Evolutionary conservation across 106 monocot genomes (phyloP).

Genomic region (Ottelia alismoides): DNA sequence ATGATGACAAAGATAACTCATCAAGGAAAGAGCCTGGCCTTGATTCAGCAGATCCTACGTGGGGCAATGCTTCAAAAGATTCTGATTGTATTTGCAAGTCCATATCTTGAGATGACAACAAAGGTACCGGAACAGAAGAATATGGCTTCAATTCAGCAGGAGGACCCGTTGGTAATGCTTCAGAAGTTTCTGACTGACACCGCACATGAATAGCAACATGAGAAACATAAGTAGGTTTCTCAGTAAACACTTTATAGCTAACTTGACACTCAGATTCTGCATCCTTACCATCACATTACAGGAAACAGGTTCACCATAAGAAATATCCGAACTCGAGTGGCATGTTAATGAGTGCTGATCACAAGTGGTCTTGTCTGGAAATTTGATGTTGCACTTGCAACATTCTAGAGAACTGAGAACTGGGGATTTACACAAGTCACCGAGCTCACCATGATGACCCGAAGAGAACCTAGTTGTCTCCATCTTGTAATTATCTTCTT

Average conservation of each 20-base stretch:
- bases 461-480: not conserved
- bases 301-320: slow-evolving; percentile 7
- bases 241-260: slow-evolving; percentile 16
- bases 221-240: slow-evolving; percentile 12
- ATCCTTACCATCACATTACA: slow-evolving; percentile 20
- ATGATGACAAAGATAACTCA: too few relatives aligned
- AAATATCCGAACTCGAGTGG: slow-evolving; percentile 1
- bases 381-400: slow-evolving; percentile 10
- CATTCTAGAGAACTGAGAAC: slow-evolving; percentile 6
- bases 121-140: not conserved
- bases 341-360: slow-evolving; percentile 5
- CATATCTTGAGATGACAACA: not conserved
- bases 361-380: slow-evolving; percentile 11
- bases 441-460: not conserved
- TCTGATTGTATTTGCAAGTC: too few relatives aligned
- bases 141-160: not conserved
- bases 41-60: not conserved
- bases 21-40: too few relatives aligned
- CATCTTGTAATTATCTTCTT: not conserved
- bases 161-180: slow-evolving; percentile 2
- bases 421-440: slow-evolving; percentile 1
- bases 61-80: not conserved
- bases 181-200: slow-evolving; percentile 3
- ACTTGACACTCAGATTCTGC: slow-evolving; percentile 16
- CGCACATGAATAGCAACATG: slow-evolving; percentile 24